Base-by-base conservation (phyloP, 805 yeast genomes). In the Myxozyma kluyveri region DNA sequence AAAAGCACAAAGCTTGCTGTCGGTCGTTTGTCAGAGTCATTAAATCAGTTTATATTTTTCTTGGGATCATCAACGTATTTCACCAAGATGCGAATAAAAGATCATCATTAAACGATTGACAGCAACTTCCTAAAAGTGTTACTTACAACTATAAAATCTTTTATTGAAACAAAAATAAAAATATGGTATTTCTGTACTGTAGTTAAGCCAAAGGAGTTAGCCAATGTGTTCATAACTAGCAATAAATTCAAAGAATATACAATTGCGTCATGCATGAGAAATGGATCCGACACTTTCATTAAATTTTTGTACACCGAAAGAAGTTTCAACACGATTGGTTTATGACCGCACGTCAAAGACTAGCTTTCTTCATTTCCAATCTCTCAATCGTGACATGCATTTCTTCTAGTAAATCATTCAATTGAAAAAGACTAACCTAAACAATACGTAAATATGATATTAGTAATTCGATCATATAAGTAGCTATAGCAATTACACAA, bases 311-410 rank as follows among this genome's bases (percentile, higher is more conserved):
- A 54, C 58, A 54, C 58, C 29, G 51, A 45, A 54, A 49, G 55
- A 27, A 24, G 21, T 50, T 26, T 54, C 58, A 54, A 26, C 58
- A 54, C 32, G 42, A 33, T 12, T 37, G 12, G n/a, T n/a, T 24
- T 54, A 54, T 37, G 58, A 39, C 58, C 58, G 58, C 58, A 41
- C 53, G 58, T 54, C 58, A 55, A 48, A 44, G 52, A 47, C 52
- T 42, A 23, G 42, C 22, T 43, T 18, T 54, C 58, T 47, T 50
- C 58, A 50, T 49, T 23, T 46, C 54, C 24, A n/a, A 14, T 4
- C n/a, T 19, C 27, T 22, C 38, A 36, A 10, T 9, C 33, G n/a
- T n/a, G n/a, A n/a, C n/a, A n/a, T n/a, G n/a, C n/a, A n/a, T n/a
- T n/a, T n/a, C n/a, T n/a, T n/a, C n/a, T n/a, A n/a, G n/a, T n/a